phyloP scores from a whole-genome alignment of 2,329 filamentous ascomycete species.

The Zymoseptoria pseudotritici region DNA sequence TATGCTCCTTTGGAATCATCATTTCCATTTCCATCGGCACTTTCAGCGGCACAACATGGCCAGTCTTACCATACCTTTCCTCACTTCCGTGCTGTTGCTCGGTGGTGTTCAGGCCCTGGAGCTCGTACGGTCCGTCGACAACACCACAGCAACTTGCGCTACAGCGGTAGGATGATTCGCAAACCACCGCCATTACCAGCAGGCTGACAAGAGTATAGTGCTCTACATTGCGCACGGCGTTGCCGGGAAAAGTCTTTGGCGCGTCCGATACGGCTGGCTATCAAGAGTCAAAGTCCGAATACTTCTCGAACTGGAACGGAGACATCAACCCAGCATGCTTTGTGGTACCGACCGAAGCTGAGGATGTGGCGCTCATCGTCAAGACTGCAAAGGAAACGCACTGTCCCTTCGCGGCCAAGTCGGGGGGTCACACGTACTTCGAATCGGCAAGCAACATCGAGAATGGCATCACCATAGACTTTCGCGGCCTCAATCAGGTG shows the following conservation, averaged over 20 bases:
- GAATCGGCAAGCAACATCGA: conserved; percentile 18
- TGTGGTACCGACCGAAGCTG: conserved; percentile 1
- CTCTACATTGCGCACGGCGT: not conserved
- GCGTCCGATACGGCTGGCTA: not conserved
- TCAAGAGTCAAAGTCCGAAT: not conserved
- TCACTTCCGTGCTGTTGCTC: not conserved
- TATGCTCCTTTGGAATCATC: not conserved
- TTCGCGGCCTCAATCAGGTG: conserved; percentile 14
- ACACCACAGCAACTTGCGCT: not conserved
- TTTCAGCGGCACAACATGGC: not conserved
- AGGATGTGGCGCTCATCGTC: not conserved
- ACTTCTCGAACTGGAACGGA: not conserved
- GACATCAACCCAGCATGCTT: not conserved
- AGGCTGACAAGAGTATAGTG: not conserved
- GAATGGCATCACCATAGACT: conserved; percentile 20
- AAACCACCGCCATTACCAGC: not conserved
- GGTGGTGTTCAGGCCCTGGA: not conserved
- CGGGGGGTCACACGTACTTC: conserved; percentile 20
- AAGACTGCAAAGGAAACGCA: not conserved
- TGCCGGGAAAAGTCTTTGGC: not conserved
- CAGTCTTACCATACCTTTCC: not conserved
- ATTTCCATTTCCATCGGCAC: not conserved
- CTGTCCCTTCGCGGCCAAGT: conserved; percentile 17
- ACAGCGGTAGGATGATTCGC: not conserved
- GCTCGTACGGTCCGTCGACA: not conserved